Conservation (phyloP, 139 green algal species). For the Micractinium conductrix region DNA sequence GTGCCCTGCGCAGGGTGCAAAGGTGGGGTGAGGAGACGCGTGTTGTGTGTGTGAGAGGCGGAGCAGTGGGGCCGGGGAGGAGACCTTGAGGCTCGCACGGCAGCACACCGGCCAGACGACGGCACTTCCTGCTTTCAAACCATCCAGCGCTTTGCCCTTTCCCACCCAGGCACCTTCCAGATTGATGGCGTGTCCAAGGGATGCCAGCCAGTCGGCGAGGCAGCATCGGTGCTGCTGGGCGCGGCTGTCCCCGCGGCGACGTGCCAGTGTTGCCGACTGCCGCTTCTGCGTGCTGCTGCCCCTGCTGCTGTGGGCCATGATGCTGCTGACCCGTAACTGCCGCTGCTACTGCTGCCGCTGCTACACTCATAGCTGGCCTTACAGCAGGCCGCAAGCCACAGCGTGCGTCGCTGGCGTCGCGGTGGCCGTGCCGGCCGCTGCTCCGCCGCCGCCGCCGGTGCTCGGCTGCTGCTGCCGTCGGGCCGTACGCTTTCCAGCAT, state of each 20-base stretch:
- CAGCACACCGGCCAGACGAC: no score
- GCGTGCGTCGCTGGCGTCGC: no score
- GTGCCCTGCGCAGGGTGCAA: not conserved
- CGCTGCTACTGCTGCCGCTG: not conserved
- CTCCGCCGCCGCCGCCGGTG: no score
- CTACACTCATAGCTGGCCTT: not conserved
- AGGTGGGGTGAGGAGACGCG: not conserved
- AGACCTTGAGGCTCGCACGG: no score
- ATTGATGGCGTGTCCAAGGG: slow-evolving; percentile 13
- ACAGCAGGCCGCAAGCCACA: no score
- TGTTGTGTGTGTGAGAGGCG: not conserved
- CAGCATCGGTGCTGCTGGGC: not conserved
- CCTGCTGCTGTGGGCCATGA: not conserved
- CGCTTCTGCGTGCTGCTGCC: not conserved
- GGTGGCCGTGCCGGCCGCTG: no score
- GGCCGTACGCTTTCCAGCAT: no score
- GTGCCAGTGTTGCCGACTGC: not conserved
- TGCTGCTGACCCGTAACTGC: not conserved
- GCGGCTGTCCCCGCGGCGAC: not conserved
- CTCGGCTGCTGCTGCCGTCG: no score
- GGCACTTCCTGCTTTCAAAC: no score
- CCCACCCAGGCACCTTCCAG: slow-evolving; percentile 41
- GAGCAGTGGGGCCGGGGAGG: no score
- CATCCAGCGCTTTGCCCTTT: no score
- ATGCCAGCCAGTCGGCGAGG: slow-evolving; percentile 32